A percentile compares a stretch with the other conserved stretches of the same genome.
phyloP scores from a whole-genome alignment of 441 rosid species.

The Eruca vesicaria region DNA sequence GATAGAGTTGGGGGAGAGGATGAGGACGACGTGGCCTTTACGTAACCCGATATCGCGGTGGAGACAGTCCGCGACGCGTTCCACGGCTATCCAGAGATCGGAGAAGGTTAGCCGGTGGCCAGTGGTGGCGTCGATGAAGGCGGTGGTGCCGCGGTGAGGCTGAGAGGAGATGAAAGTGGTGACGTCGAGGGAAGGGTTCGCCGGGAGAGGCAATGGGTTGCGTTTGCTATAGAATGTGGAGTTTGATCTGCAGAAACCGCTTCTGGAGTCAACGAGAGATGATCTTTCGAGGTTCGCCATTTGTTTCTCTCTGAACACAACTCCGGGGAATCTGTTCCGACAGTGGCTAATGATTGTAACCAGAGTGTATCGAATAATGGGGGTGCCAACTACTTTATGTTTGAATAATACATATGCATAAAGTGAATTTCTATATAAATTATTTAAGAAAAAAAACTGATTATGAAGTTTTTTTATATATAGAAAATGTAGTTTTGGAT shows the following conservation, averaged over 20 bases:
- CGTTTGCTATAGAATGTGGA: slow-evolving; percentile 73
- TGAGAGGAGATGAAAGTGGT: slow-evolving; percentile 76
- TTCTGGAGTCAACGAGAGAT: slow-evolving; percentile 18
- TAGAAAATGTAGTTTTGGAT: too few relatives aligned
- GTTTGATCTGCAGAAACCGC: slow-evolving; percentile 59
- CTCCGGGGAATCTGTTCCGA: too few relatives aligned
- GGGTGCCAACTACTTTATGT: too few relatives aligned
- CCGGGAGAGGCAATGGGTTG: slow-evolving; percentile 48
- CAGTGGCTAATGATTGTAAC: too few relatives aligned
- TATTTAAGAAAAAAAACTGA: slow-evolving; percentile 5
- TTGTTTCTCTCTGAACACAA: background rate
- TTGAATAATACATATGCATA: too few relatives aligned
- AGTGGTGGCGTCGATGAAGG: slow-evolving; percentile 74
- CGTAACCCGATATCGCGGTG: background rate
- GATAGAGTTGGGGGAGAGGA: background rate
- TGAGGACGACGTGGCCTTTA: background rate
- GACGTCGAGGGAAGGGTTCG: slow-evolving; percentile 52
- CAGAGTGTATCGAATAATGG: too few relatives aligned
- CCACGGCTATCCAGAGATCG: slow-evolving; percentile 71
- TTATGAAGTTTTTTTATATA: too few relatives aligned
- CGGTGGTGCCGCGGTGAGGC: slow-evolving; percentile 66
- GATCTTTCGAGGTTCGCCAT: background rate
- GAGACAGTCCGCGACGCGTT: slow-evolving; percentile 27
- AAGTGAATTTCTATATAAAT: too few relatives aligned
- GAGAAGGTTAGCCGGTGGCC: slow-evolving; percentile 58